Evolutionary conservation across 176 grass and related monocot species (phyloP).

Genomic region (Avena insularis): DNA sequence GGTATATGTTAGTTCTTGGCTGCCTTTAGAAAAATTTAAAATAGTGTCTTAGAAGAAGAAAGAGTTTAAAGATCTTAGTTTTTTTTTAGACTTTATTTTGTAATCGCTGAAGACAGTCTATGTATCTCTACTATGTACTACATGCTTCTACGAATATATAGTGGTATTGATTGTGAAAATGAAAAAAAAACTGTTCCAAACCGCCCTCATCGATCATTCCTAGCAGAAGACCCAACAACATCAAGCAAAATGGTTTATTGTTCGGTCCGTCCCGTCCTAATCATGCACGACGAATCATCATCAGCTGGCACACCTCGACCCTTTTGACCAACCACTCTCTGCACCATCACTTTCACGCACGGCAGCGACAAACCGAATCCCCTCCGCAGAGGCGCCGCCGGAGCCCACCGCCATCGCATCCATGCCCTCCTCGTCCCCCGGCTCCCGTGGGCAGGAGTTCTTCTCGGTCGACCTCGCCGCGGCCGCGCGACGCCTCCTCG

Average conservation of each 20-base stretch:
- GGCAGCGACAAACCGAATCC: neutral
- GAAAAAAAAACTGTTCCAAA: too few relatives aligned
- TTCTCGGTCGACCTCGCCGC: constrained; percentile 62
- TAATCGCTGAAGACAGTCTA: too few relatives aligned
- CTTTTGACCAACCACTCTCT: constrained; percentile 23
- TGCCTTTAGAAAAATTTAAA: too few relatives aligned
- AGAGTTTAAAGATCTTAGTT: too few relatives aligned
- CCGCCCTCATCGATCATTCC: too few relatives aligned
- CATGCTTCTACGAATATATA: too few relatives aligned
- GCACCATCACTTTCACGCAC: neutral
- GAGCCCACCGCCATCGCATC: neutral
- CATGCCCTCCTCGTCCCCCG: constrained; percentile 18
- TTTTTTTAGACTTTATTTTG: too few relatives aligned
- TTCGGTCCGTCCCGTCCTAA: neutral
- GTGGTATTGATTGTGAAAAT: too few relatives aligned
- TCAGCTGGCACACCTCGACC: neutral
- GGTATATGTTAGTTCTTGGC: too few relatives aligned
- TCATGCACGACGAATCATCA: constrained; percentile 12
- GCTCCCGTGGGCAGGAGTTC: constrained; percentile 2
- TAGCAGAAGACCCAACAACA: too few relatives aligned
- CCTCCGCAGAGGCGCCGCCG: constrained; percentile 7
- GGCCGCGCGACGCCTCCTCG: constrained; percentile 71
- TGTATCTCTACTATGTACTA: too few relatives aligned
- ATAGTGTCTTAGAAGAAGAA: too few relatives aligned
- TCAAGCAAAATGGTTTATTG: neutral